Percentiles rank a stretch among this genome's conserved stretches.
Evolutionary conservation across 768 basidiomycete genomes (phyloP).

Genomic region (Serpula lacrymans): DNA sequence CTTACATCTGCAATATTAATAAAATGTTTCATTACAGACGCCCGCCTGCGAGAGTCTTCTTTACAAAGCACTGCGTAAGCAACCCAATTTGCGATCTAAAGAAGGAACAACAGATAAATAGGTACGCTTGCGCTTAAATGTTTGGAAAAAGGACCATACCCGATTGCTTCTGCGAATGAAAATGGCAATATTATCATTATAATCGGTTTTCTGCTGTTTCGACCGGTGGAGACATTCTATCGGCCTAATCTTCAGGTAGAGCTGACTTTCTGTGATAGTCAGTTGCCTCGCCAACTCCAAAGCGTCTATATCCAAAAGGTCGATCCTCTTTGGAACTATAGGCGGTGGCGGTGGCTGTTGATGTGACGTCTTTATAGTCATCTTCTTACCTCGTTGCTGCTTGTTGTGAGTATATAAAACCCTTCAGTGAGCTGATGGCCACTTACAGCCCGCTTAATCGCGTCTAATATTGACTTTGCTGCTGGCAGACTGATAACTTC

Average conservation of each 20-base stretch:
- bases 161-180: conserved; percentile 59
- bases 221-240: conserved; percentile 61
- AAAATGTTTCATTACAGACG: conserved; percentile 62
- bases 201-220: conserved; percentile 40
- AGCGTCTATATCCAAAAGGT: conserved; percentile 58
- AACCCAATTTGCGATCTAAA: conserved; percentile 61
- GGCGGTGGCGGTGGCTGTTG: conserved; percentile 47
- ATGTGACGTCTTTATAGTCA: conserved; percentile 32
- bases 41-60: conserved; percentile 58
- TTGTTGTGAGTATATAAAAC: conserved; percentile 1
- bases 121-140: background rate
- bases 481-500: conserved; percentile 39
- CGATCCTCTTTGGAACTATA: conserved; percentile 43
- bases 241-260: conserved; percentile 57
- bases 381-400: conserved; percentile 25
- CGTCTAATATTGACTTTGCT: conserved; percentile 45
- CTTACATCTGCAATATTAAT: conserved; percentile 62
- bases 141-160: conserved; percentile 24
- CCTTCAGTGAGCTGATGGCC: background rate
- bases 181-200: conserved; percentile 49
- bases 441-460: conserved; percentile 52
- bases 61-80: conserved; percentile 52
- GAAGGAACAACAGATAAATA: background rate
- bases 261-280: conserved; percentile 58
- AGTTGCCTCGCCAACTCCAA: conserved; percentile 66